Conservation (phyloP, 768 basidiomycete species). For the Cubamyces lactineus region DNA sequence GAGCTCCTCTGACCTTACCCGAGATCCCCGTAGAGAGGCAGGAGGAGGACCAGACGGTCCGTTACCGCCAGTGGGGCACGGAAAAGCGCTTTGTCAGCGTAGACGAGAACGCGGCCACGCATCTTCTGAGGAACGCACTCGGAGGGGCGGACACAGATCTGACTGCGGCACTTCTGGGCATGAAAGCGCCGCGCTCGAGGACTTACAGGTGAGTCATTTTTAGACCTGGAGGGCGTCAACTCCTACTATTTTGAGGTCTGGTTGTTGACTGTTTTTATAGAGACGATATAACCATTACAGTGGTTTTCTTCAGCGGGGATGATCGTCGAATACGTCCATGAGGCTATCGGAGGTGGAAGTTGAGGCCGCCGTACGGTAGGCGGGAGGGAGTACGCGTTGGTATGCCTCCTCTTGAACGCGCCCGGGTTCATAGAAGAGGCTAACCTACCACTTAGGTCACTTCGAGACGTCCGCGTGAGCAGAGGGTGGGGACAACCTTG, state of each 20-base stretch:
- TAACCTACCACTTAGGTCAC: too few relatives aligned
- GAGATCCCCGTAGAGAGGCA: constrained; percentile 38
- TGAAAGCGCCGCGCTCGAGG: constrained; percentile 43
- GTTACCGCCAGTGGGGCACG: constrained; percentile 42
- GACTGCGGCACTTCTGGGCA: constrained; percentile 42
- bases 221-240: neutral
- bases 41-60: constrained; percentile 38
- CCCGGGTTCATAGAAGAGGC: neutral
- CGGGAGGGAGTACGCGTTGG: neutral
- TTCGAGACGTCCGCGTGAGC: too few relatives aligned
- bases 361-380: neutral
- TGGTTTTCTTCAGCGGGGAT: constrained; percentile 30
- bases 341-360: neutral
- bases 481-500: too few relatives aligned
- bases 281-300: constrained; percentile 40
- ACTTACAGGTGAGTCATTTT: constrained; percentile 41
- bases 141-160: constrained; percentile 53
- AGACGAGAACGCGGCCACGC: constrained; percentile 51
- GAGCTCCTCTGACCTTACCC: constrained; percentile 6
- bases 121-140: constrained; percentile 57
- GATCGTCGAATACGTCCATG: neutral
- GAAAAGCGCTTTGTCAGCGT: constrained; percentile 45
- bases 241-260: neutral
- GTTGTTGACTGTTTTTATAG: constrained; percentile 19
- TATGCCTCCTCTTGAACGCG: neutral